These are phyloP conservation scores for Phytophthora boehmeriae DNA, from an alignment of 352 stramenopile genomes.

Conservation along the genomic window DNA sequence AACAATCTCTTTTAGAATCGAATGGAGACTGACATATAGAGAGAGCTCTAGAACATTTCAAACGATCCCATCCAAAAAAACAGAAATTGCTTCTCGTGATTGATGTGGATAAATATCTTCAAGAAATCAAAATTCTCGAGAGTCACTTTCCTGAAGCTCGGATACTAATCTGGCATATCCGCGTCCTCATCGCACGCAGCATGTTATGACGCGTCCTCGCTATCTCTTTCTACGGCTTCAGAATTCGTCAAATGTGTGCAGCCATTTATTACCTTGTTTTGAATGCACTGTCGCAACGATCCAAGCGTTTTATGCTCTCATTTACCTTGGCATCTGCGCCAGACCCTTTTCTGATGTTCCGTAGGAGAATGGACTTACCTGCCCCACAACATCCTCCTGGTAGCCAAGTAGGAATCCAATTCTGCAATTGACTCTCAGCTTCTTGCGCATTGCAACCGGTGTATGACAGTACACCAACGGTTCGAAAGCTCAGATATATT, in stretches of 20 bases:
- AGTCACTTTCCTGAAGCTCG: slow-evolving; percentile 5
- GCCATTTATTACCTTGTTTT: slow-evolving; percentile 12
- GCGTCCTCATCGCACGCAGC: slow-evolving; percentile 1
- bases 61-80: neutral
- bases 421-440: slow-evolving; percentile 7
- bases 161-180: slow-evolving; percentile 14
- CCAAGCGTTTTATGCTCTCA: slow-evolving; percentile 15
- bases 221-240: slow-evolving; percentile 3
- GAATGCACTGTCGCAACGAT: slow-evolving; percentile 7
- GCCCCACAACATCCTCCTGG: slow-evolving; percentile 13
- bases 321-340: slow-evolving; percentile 19
- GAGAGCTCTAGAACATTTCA: slow-evolving; percentile 3
- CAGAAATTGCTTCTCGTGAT: slow-evolving; percentile 3
- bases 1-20: neutral
- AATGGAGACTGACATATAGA: slow-evolving; percentile 21
- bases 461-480: slow-evolving; percentile 6
- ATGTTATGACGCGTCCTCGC: slow-evolving; percentile 4
- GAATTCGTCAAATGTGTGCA: slow-evolving; percentile 14
- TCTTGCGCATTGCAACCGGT: neutral
- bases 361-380: slow-evolving; percentile 15
- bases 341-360: slow-evolving; percentile 10
- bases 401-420: slow-evolving; percentile 13
- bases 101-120: slow-evolving; percentile 19
- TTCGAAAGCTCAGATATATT: slow-evolving; percentile 13
- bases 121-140: slow-evolving; percentile 13